A percentile compares a stretch with the other conserved stretches of the same genome.
Evolutionary conservation across 2,329 filamentous ascomycete genomes (phyloP).

Genomic region (Phyllosticta ampelicida): DNA sequence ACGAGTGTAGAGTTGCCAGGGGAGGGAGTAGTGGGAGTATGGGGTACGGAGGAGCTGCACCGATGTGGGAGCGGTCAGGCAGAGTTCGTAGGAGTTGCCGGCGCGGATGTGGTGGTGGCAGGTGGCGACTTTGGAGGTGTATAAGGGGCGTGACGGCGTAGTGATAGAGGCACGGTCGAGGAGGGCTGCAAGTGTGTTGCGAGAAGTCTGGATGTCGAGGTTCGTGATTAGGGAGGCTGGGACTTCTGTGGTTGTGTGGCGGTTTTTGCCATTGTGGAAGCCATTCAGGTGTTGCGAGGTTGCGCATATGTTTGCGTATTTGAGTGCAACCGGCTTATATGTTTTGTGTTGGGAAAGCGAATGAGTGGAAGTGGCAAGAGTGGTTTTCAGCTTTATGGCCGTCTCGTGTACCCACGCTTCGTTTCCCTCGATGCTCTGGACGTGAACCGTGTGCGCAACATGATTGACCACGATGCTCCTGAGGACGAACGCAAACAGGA

Average conservation of each 20-base stretch:
- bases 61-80: constrained; percentile 64
- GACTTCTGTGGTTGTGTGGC: background rate
- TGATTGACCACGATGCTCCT: constrained; percentile 72
- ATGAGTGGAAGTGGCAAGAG: background rate
- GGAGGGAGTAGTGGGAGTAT: constrained; percentile 21
- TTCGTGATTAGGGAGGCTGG: background rate
- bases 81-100: constrained; percentile 78
- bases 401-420: constrained; percentile 37
- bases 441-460: constrained; percentile 45
- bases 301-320: background rate
- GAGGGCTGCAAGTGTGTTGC: background rate
- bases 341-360: background rate
- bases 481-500: constrained; percentile 66
- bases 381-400: background rate
- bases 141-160: background rate
- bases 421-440: constrained; percentile 54
- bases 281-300: background rate
- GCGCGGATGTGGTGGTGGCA: constrained; percentile 64
- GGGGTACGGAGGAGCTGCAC: constrained; percentile 37
- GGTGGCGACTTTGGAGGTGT: constrained; percentile 12
- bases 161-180: background rate
- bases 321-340: background rate
- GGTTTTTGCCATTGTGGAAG: background rate
- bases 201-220: background rate
- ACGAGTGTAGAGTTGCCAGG: constrained; percentile 61